Evolutionary conservation across 768 basidiomycete species (phyloP).

Genomic region (Tricholoma sp.): DNA sequence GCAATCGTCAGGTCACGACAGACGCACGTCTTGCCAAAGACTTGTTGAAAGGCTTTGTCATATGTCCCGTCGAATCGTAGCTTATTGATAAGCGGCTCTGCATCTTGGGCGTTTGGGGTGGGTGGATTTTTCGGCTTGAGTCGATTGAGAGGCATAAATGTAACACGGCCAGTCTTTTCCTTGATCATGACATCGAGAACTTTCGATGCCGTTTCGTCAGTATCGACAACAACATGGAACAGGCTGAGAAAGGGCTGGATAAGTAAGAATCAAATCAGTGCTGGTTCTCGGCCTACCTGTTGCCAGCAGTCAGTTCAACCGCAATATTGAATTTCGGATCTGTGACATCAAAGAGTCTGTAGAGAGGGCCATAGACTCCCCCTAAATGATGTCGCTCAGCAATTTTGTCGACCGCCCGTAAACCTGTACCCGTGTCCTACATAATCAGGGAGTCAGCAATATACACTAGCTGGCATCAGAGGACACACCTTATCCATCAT

Average conservation of each 20-base stretch:
- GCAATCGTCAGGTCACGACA: conserved; percentile 90
- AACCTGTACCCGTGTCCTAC: conserved; percentile 87
- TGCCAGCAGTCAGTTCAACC: conserved; percentile 92
- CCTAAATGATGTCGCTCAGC: conserved; percentile 67
- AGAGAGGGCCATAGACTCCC: conserved; percentile 92
- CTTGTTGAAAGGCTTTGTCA: conserved; percentile 88
- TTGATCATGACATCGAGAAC: conserved; percentile 93
- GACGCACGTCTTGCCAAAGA: conserved; percentile 96
- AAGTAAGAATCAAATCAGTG: neutral
- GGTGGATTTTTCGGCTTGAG: conserved; percentile 71
- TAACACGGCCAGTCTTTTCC: conserved; percentile 91
- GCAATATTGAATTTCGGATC: conserved; percentile 89
- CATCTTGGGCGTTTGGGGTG: conserved; percentile 68
- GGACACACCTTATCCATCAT: conserved; percentile 92
- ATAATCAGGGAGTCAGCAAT: neutral
- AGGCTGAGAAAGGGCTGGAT: conserved; percentile 43
- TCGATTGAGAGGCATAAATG: conserved; percentile 97
- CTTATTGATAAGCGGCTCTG: conserved; percentile 78
- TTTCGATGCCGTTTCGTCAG: conserved; percentile 86
- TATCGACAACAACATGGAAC: conserved; percentile 97
- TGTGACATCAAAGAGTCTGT: conserved; percentile 86
- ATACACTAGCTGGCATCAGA: neutral
- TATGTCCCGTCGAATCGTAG: conserved; percentile 68
- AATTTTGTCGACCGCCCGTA: conserved; percentile 83
- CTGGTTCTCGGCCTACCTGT: conserved; percentile 51